Base-by-base conservation (phyloP, 176 grass and related monocot genomes). In the Coix lacrymajobi region DNA sequence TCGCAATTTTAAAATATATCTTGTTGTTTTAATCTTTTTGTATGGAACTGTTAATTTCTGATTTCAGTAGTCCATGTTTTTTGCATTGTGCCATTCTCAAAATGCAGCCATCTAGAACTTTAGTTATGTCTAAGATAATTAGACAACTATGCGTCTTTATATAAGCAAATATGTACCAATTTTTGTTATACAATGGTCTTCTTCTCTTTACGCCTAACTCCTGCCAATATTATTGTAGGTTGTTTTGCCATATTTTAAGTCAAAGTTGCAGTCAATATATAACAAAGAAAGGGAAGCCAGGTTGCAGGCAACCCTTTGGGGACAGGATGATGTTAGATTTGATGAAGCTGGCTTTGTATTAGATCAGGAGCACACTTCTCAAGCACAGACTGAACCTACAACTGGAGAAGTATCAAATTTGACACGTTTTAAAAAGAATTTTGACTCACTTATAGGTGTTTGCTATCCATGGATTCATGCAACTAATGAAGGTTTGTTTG, bases 401-500 rank as follows among this genome's bases (percentile, higher is more conserved):
- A 83, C 56, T 56, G 82, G 76, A 46, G 85, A 86, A 68, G 57
- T 87, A 20, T 93, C 96, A 82, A 86, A 69, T 67, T 16, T 94
- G 80, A 69, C 83, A 43, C 89, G 80, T 81, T 61, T 99, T 77
- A 99, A 86, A 88, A 99, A 86, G 49, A 96, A 85, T 71, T 85
- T 99, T 75, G 66, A 56, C 4, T 75, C 89, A 75, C 48, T 93
- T 81, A 76, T 99, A 65, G 85, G 85, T 85, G 82, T 87, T 93
- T 99, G 91, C 88, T 99, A 99, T 75, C 96, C 96, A 82, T 99
- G 93, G 96, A 99, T 99, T 78, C 96, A 99, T 90, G 96, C 93
- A 7, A 99, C 91, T 28, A 93, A 90, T 76, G 96, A 99, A 96
- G 96, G 96, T 98, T 61, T 33, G 71, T 33, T 36, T 30, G 45